A percentile compares a stretch with the other conserved stretches of the same genome.
These are phyloP conservation scores for Wallacemonas sp. DNA, from an alignment of 208 protist species.

Conservation along the genomic window DNA sequence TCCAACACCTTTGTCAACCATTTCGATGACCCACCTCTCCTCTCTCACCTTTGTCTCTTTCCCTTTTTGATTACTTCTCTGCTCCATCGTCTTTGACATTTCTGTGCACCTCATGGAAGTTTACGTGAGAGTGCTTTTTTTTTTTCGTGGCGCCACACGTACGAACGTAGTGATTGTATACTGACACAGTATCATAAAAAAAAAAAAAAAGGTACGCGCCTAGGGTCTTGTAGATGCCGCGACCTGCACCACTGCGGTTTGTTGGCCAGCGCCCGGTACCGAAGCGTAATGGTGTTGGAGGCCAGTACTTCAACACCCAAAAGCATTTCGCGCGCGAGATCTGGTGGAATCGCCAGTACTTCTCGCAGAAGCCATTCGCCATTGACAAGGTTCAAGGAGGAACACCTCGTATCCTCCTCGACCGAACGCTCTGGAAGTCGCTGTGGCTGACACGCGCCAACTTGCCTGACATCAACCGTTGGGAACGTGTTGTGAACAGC, in stretches of 20 bases:
- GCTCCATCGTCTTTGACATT: too few species aligned
- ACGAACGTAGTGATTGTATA: too few species aligned
- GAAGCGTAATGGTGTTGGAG: conserved; percentile 77
- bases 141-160: too few species aligned
- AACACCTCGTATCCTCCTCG: conserved; percentile 85
- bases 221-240: conserved; percentile 28
- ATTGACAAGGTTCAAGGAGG: conserved; percentile 59
- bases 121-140: too few species aligned
- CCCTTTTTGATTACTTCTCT: too few species aligned
- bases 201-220: not conserved
- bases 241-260: conserved; percentile 40
- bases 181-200: too few species aligned
- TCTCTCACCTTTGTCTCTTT: too few species aligned
- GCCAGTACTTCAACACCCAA: conserved; percentile 81
- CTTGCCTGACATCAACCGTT: conserved; percentile 80
- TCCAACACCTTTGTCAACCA: too few species aligned
- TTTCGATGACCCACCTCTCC: too few species aligned
- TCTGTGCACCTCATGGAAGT: too few species aligned
- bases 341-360: conserved; percentile 85
- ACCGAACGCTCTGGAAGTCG: conserved; percentile 74
- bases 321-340: conserved; percentile 67
- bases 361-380: conserved; percentile 74
- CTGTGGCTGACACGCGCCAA: conserved; percentile 75
- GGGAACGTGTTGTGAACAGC: conserved; percentile 91
- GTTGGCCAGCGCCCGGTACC: conserved; percentile 33